Conservation (phyloP, 306 rosid species). For the Oemleria cerasiformis region DNA sequence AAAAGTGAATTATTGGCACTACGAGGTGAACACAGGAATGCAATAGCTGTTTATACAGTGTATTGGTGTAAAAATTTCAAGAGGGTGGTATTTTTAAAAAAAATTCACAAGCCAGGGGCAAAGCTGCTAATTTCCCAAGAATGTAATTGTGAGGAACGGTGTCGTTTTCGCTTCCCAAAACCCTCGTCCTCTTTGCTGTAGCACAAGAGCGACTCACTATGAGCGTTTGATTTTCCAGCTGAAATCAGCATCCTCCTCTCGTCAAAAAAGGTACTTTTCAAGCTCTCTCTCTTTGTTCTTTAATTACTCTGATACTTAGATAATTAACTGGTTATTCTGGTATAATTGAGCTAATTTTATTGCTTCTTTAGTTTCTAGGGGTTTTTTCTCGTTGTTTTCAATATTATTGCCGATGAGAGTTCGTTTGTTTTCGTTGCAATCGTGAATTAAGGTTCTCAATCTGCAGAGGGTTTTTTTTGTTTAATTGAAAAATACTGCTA, state of each 20-base stretch:
- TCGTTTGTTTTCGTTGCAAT: neutral
- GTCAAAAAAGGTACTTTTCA: neutral
- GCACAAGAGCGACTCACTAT: neutral
- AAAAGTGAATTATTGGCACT: too few species aligned
- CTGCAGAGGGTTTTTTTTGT: neutral
- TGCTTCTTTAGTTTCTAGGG: neutral
- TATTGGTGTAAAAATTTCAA: too few species aligned
- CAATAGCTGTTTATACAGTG: too few species aligned
- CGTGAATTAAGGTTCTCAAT: neutral
- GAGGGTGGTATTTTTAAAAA: too few species aligned
- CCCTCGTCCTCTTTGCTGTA: neutral
- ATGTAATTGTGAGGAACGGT: too few species aligned
- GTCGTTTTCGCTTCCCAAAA: too few species aligned
- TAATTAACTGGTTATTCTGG: neutral
- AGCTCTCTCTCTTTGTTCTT: neutral
- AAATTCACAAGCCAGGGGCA: too few species aligned
- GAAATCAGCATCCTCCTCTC: neutral
- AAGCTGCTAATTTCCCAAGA: too few species aligned
- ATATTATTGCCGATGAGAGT: neutral
- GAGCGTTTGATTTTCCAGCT: conserved; percentile 3
- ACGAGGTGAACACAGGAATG: too few species aligned
- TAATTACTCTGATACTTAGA: neutral
- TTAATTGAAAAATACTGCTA: too few species aligned
- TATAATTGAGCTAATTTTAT: neutral
- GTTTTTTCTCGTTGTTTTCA: neutral